Evolutionary conservation across 1,139 yeast genomes (phyloP), one percentile per base, ranked within the genome.

Genomic region (Hemisphaericaspora lyxosophila): DNA sequence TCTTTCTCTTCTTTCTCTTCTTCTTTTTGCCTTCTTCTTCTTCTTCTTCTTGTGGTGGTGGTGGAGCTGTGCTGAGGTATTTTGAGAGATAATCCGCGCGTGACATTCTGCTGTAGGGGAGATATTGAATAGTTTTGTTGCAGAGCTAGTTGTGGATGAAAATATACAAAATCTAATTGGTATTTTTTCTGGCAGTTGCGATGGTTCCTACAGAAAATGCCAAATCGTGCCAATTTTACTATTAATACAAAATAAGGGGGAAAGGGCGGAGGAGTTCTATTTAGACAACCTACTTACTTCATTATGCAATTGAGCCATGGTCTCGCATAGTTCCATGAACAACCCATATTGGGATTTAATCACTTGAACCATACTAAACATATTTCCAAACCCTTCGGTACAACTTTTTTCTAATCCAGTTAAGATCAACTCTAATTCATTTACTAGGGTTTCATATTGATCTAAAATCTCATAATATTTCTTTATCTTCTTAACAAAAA

Each of bases 271-370:
- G 4, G 8, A 3, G 2, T 11, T 42, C 41, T 41, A 41, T 39
- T 51, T 51, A 13, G 43, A 35, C 29, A 53, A 36, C 41, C 51
- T 58, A 37, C 50, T 53, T 15, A 62, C 49, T 44, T 80, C 81
- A 50, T 84, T 89, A 62, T 92, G 97, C 38, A 88, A 65, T 53
- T 85, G 95, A 2, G 97, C 97, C 54, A 90, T 82, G 25, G 82
- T 76, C 60, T 89, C 95, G 42, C 96, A 90, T 36, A 89, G 72
- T 52, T 89, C 95, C 90, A 92, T 86, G 61, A 90, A 90, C 46
- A 90, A 70, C 40, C 74, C 71, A 59, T 88, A 88, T 62, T 90
- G 97, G 49, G 85, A 88, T 49, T 82, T 80, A 23, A 92, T 73
- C 0, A 95, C 85, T 33, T 73, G 72, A 20, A 83, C 73, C 16